phyloP scores from a whole-genome alignment of 2,329 filamentous ascomycete species.

The Colletotrichum gloeosporioides region DNA sequence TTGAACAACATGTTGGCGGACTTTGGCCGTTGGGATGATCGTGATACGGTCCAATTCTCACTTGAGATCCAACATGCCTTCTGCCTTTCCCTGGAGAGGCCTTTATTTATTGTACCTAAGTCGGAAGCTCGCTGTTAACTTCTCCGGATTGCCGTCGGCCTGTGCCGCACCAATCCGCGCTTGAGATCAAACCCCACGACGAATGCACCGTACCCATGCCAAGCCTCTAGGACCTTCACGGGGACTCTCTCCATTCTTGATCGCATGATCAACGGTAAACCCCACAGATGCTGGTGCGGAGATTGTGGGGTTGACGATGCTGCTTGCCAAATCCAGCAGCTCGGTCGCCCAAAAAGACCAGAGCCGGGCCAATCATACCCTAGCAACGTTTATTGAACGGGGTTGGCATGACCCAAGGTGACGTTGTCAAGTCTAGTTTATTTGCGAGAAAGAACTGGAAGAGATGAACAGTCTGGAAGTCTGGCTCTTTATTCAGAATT shows the following conservation, averaged over 20 bases:
- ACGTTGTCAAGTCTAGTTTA: background rate
- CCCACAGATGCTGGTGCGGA: background rate
- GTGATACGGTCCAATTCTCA: background rate
- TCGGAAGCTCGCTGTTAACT: background rate
- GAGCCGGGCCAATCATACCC: background rate
- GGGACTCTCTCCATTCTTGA: background rate
- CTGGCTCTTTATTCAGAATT: background rate
- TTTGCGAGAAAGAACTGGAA: background rate
- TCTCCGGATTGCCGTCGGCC: background rate
- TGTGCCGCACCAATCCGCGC: background rate
- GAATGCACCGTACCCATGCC: background rate
- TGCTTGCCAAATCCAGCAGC: background rate
- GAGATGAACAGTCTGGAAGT: accelerated
- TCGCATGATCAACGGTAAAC: background rate
- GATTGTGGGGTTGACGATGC: background rate
- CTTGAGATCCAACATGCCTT: background rate
- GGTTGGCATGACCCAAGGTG: background rate
- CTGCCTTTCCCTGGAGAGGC: background rate
- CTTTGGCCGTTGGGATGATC: background rate
- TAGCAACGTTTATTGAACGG: background rate
- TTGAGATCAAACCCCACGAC: background rate
- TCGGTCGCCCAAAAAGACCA: background rate
- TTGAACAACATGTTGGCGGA: background rate
- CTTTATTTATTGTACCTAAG: background rate
- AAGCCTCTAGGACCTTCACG: background rate